These are phyloP conservation scores for Cutaneotrichosporon sp. DNA, from an alignment of 1,284 basidiomycete genomes.

Conservation along the genomic window DNA sequence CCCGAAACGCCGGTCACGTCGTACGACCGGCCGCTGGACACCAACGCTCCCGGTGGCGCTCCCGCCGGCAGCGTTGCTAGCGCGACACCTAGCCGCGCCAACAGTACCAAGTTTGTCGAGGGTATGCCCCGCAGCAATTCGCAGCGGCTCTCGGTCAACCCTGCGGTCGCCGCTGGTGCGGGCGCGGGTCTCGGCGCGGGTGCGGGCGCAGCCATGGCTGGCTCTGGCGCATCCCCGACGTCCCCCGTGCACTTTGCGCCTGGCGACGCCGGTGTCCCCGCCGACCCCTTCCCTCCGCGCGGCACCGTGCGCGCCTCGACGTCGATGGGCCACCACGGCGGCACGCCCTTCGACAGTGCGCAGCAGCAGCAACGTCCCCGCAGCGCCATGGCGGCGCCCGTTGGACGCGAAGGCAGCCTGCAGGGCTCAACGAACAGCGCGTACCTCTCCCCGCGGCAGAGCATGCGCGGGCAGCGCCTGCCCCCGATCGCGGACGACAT, in stretches of 20 bases:
- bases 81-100: not conserved
- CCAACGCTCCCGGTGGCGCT: not conserved
- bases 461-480: conserved; percentile 3
- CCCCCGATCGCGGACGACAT: conserved; percentile 9
- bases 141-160: not conserved
- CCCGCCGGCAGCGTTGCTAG: not conserved
- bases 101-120: conserved; percentile 8
- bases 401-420: not conserved
- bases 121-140: not conserved
- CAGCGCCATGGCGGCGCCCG: not conserved
- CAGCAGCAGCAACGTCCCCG: not conserved
- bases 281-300: no score
- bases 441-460: not conserved
- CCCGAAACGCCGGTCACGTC: conserved; percentile 6
- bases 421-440: not conserved
- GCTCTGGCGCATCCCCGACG: no score
- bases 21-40: conserved; percentile 11
- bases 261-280: no score
- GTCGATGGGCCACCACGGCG: not conserved
- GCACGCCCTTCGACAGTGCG: no score
- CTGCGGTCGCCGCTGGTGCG: conserved; percentile 6
- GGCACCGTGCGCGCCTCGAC: not conserved
- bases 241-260: not conserved
- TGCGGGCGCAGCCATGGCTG: not conserved
- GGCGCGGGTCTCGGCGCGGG: conserved; percentile 5